Evolutionary conservation across 164 flowering plant species (phyloP).

Genomic region (Berberis thunbergii): DNA sequence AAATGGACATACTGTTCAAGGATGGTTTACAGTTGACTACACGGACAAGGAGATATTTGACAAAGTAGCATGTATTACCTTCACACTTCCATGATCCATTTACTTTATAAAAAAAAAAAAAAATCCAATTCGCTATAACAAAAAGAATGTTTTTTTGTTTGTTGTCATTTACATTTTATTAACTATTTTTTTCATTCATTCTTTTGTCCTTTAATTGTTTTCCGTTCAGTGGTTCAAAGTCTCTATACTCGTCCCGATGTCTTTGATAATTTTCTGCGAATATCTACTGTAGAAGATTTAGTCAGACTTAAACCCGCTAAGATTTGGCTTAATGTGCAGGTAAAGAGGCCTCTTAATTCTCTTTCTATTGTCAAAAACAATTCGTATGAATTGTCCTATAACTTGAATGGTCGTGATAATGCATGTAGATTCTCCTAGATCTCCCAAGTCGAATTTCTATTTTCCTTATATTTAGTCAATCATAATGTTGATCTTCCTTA

Average conservation of each 20-base stretch:
- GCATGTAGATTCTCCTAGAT: too few species aligned
- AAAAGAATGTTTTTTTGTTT: too few species aligned
- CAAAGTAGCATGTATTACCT: constrained; percentile 47
- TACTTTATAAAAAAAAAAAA: too few species aligned
- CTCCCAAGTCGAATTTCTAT: too few species aligned
- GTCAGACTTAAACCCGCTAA: constrained; percentile 19
- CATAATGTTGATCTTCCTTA: too few species aligned
- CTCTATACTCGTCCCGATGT: constrained; percentile 30
- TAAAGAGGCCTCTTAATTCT: constrained; percentile 4
- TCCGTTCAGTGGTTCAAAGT: constrained; percentile 41
- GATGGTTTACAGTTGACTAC: constrained; percentile 72
- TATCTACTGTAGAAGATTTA: constrained; percentile 34
- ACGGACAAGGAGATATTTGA: constrained; percentile 22
- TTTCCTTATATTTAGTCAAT: too few species aligned
- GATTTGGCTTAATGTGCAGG: constrained; percentile 81
- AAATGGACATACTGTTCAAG: constrained; percentile 38
- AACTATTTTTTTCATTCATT: background rate
- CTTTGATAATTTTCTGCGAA: constrained; percentile 40
- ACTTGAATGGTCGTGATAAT: too few species aligned
- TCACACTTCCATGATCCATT: background rate
- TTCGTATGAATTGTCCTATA: too few species aligned
- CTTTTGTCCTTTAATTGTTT: background rate
- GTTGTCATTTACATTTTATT: background rate
- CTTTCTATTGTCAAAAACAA: too few species aligned
- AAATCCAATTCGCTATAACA: too few species aligned